Evolutionary conservation across 306 rosid genomes (phyloP), one percentile per base, ranked within the genome.

Genomic region (Ammopiptanthus mongolicus): DNA sequence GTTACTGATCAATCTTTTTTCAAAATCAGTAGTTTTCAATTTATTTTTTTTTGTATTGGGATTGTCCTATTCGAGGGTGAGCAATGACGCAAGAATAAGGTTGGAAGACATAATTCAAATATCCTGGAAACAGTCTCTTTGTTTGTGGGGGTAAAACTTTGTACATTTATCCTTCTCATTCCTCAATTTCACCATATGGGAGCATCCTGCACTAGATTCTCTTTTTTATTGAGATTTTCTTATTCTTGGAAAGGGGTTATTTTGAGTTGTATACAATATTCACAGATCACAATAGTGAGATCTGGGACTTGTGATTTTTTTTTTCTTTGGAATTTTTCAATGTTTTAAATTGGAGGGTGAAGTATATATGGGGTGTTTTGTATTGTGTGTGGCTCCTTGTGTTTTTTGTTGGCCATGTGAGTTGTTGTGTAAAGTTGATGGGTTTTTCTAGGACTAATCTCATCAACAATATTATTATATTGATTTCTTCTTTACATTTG

Each of bases 391-490:
- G 59, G 59, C 7, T 56, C 47, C 41, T 23, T 68, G 69, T 69
- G 74, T 60, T 75, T 75, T 74, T n/a, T 72, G 34, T 33, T 31
- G 71, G 14, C 81, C 85, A 81, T 23, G 85, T 81, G 81, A 70
- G 39, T 47, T 69, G 25, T 57, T 57, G 34, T 65, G 59, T 64
- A 73, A 73, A 57, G 70, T 44, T 76, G 85, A 75, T 81, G 78
- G 15, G 78, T 70, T 70, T 76, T 64, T 76, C 81, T 70, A 76
- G 77, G 69, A 55, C 70, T 76, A 47, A 76, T 81, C 85, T 76
- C 78, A 64, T 63, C 28, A 18, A 15, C 57, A 34, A 76, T 76
- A 81, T 58, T 76, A 81, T 58, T 81, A 57, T 76, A 33, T 22
- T 61, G 7, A 44, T 14, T 14, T 51, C 37, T 46, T 69, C 0